Evolutionary conservation across 177 flowering plant species (phyloP).

Genomic region (Vitis hybrid): DNA sequence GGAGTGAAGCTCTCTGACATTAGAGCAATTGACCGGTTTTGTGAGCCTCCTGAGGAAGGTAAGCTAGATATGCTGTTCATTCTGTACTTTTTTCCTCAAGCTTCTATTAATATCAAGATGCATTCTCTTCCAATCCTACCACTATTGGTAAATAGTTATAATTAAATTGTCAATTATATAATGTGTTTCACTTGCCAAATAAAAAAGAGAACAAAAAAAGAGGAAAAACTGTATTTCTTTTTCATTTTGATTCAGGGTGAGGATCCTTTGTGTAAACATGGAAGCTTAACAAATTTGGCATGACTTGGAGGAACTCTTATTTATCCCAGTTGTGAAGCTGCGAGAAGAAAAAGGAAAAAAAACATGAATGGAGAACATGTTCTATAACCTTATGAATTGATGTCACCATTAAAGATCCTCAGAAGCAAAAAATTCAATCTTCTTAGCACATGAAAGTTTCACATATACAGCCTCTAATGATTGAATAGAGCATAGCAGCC

Average conservation of each 20-base stretch:
- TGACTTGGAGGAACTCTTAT: not conserved
- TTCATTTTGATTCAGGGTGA: not conserved
- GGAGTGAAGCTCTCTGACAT: conserved; percentile 97
- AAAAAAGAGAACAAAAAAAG: too few species aligned
- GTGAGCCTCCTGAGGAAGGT: conserved; percentile 99
- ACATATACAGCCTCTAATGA: not conserved
- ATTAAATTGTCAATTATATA: too few species aligned
- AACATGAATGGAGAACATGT: not conserved
- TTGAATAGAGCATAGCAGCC: too few species aligned
- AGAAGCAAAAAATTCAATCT: not conserved
- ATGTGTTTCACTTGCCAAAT: too few species aligned
- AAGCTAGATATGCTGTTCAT: conserved; percentile 6
- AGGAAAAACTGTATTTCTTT: too few species aligned
- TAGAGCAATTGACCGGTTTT: conserved; percentile 81
- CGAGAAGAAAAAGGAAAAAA: not conserved
- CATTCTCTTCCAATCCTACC: not conserved
- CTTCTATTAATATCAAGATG: not conserved
- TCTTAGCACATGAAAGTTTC: not conserved
- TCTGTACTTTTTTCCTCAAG: not conserved
- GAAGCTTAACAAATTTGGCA: not conserved
- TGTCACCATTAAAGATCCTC: not conserved
- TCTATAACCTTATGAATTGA: not conserved
- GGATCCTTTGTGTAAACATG: not conserved
- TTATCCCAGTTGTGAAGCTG: not conserved
- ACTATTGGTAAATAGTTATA: too few species aligned